These are phyloP conservation scores for Solanum dulcamara DNA, from an alignment of 257 asterid genomes.

Conservation along the genomic window DNA sequence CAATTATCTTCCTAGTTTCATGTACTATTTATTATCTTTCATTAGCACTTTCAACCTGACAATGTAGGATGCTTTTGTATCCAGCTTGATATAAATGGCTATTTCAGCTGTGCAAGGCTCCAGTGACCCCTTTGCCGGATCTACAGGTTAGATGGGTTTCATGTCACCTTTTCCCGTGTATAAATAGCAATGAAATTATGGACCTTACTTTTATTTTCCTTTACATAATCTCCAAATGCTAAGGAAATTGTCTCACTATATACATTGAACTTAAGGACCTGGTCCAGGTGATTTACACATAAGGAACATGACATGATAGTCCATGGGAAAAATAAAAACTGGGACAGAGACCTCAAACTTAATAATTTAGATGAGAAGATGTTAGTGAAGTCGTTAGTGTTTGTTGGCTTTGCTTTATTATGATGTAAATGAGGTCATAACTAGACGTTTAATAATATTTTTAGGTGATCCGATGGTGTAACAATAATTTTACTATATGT, in stretches of 20 bases:
- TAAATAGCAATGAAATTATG: neutral
- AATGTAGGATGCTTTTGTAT: neutral
- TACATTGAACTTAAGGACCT: neutral
- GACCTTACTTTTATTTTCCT: neutral
- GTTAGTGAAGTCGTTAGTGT: neutral
- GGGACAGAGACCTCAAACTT: neutral
- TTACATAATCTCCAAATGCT: neutral
- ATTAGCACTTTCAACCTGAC: neutral
- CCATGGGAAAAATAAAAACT: neutral
- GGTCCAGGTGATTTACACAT: too few species aligned
- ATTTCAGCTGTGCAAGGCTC: neutral
- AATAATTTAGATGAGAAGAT: neutral
- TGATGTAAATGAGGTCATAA: neutral
- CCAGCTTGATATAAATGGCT: neutral
- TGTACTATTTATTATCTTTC: neutral
- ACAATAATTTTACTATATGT: neutral
- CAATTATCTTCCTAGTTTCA: neutral
- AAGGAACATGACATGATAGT: neutral
- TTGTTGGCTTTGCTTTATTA: neutral
- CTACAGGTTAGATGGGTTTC: neutral
- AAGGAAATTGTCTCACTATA: neutral
- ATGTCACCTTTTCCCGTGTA: neutral
- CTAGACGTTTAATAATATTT: neutral
- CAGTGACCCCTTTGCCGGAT: neutral
- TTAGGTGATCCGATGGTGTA: neutral